Base-by-base conservation (phyloP, 352 stramenopile species). In the Globisporangium recalcitrans region DNA sequence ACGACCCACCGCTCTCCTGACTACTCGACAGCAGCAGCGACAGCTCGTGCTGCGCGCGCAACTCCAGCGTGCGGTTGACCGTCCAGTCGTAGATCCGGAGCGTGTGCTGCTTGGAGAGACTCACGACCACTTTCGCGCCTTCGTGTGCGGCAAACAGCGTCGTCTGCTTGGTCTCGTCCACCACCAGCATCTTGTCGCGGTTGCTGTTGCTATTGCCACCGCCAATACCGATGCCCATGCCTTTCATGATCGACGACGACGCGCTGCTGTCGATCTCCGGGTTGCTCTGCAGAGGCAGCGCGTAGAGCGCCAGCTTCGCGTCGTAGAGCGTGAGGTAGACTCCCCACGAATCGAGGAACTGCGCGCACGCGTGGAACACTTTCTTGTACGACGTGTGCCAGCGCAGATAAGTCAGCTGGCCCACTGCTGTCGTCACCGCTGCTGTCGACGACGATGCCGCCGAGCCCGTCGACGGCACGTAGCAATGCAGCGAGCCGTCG, bases 1-100 rank as follows among this genome's bases (percentile, higher is more conserved):
- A 38, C 32, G 55, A 59, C 10, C 52, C 24, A 36, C 24, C 40
- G n/a, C 9, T 34, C 11, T 52, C 36, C 22, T 52, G 24, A 42
- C 8, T 46, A 44, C 38, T 27, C 21, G 36, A 29, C 26, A 65
- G 49, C 52, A 78, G 26, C 22, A 62, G 53, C 54, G 65, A 52
- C n/a, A 93, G 54, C 9, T 92, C 81, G 57, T 90, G 80, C 62
- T 85, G 72, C 9, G 68, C 68, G 8, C 85, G 81, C 9, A 79
- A 48, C 44, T 86, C 72, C 27, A 92, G 69, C 27, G 70, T 55
- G 21, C 71, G 61, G 52, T 78, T 83, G 27, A 73, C 71, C 1
- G 75, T 92, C 82, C 85, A 92, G 71, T 94, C 82, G 59, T 80
- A 90, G 31, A 91, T 74, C 47, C 80, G 79, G 13, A 94, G 60